Evolutionary conservation across 768 basidiomycete genomes (phyloP).

Genomic region (Hypsizygus marmoreus): DNA sequence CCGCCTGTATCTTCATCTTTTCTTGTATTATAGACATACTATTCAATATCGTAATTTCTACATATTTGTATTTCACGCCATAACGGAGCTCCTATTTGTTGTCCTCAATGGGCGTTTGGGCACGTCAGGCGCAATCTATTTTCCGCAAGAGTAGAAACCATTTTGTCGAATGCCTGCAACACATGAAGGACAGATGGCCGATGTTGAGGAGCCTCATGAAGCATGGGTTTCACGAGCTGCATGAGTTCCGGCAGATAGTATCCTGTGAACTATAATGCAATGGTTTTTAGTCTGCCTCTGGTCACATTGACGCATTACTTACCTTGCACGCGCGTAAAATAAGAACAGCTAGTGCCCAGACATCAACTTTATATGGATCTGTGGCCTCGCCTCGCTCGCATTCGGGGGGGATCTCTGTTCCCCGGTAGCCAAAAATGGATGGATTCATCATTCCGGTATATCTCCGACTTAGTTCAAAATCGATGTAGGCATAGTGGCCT

Average conservation of each 20-base stretch:
- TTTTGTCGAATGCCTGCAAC: conserved; percentile 51
- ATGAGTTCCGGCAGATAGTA: conserved; percentile 62
- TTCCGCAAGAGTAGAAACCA: conserved; percentile 44
- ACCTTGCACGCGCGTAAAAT: conserved; percentile 70
- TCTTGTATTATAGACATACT: conserved; percentile 9
- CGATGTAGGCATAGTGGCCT: conserved; percentile 71
- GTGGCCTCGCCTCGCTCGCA: conserved; percentile 49
- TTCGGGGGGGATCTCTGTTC: conserved; percentile 75
- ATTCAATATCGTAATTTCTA: conserved; percentile 2
- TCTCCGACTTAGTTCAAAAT: conserved; percentile 67
- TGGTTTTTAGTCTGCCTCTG: conserved; percentile 1
- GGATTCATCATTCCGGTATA: conserved; percentile 43
- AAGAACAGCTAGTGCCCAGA: conserved; percentile 71
- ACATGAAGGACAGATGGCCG: conserved; percentile 54
- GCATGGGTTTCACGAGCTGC: conserved; percentile 58
- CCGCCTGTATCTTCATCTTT: conserved; percentile 2
- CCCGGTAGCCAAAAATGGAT: conserved; percentile 44
- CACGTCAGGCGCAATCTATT: conserved; percentile 26
- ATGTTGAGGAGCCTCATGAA: conserved; percentile 48
- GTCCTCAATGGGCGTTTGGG: conserved; percentile 17
- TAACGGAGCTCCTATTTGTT: background rate
- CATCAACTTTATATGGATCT: conserved; percentile 72
- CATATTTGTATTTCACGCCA: background rate
- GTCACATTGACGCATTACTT: conserved; percentile 14
- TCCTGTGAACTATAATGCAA: conserved; percentile 49